phyloP scores from a whole-genome alignment of 345 rosid species.

The Pelargonium nanum region DNA sequence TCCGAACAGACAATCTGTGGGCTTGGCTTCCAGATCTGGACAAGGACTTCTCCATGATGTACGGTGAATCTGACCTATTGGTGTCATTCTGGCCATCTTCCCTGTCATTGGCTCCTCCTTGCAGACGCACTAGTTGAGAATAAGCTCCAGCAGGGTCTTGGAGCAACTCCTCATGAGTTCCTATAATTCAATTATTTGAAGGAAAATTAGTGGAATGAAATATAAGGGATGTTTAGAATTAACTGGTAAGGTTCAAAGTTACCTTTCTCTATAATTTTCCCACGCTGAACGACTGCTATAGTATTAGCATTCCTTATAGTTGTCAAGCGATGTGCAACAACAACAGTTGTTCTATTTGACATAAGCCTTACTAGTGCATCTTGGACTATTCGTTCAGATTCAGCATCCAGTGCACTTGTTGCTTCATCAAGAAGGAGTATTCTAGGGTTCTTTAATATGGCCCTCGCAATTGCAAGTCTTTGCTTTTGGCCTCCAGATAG shows the following conservation, averaged over 20 bases:
- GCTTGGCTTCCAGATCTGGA: neutral
- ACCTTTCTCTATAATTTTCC: constrained; percentile 81
- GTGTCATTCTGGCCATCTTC: neutral
- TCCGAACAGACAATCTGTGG: neutral
- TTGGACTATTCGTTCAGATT: constrained; percentile 74
- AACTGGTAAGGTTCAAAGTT: neutral
- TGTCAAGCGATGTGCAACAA: constrained; percentile 81
- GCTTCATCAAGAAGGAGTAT: constrained; percentile 89
- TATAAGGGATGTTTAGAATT: neutral
- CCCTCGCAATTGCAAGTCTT: constrained; percentile 65
- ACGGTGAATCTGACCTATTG: neutral
- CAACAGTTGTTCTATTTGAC: constrained; percentile 60
- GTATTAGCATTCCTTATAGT: constrained; percentile 63
- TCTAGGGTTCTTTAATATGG: constrained; percentile 72
- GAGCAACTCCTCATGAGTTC: constrained; percentile 10
- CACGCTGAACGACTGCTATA: constrained; percentile 66
- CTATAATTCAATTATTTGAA: constrained; percentile 6
- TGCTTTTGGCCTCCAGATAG: constrained; percentile 68
- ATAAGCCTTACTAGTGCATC: constrained; percentile 60
- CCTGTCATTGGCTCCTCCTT: neutral
- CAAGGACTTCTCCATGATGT: neutral
- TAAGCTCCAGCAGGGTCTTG: neutral
- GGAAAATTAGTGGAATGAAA: neutral
- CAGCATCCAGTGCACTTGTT: constrained; percentile 78
- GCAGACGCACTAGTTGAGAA: neutral